Base-by-base conservation (phyloP, 768 basidiomycete species). In the Panaeolus cyanescens region DNA sequence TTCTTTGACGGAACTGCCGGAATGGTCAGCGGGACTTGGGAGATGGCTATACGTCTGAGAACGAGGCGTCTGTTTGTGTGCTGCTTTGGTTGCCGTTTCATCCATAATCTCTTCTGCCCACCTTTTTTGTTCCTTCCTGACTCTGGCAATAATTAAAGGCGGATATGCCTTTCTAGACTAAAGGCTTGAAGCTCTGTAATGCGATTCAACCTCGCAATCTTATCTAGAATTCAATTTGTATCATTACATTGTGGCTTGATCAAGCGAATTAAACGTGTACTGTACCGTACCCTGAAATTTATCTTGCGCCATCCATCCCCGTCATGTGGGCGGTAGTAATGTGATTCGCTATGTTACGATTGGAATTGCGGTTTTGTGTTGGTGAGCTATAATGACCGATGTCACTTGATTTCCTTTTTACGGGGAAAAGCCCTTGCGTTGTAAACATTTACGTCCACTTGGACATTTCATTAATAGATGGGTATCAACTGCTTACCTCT, bases 1-100 rank as follows among this genome's bases (percentile, higher is more conserved):
- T 58, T 56, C 73, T 32, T 64, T 70, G n/a, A 69, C 73, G 30
- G 79, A 82, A 54, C 77, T 89, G 31, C 64, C 82, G 15, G 72
- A 74, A 28, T 89, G 87, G 87, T 84, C 82, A 4, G 72, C 78
- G 36, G 73, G 70, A 59, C 75, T 84, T 32, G 87, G 86, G 30
- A 77, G 79, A 61, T 89, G 87, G 87, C 68, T 87, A 72, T 89
- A 85, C 72, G 85, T 86, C 31, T 87, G 72, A 79, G 58, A 59
- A 50, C 22, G 45, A 15, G 19, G 45, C 2, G 2, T 28, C 45
- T 50, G 25, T 50, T 28, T 12, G 30, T 50, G 25, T 28, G 45
- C 72, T 50, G 72, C 74, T 59, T 39, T 62, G 32, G 45, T 57
- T 60, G 54, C 28, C 61, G 45, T 55, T 59, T 58, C 62, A 31